These are phyloP conservation scores for Gossypium trilobum DNA, from an alignment of 441 rosid genomes.

Conservation along the genomic window DNA sequence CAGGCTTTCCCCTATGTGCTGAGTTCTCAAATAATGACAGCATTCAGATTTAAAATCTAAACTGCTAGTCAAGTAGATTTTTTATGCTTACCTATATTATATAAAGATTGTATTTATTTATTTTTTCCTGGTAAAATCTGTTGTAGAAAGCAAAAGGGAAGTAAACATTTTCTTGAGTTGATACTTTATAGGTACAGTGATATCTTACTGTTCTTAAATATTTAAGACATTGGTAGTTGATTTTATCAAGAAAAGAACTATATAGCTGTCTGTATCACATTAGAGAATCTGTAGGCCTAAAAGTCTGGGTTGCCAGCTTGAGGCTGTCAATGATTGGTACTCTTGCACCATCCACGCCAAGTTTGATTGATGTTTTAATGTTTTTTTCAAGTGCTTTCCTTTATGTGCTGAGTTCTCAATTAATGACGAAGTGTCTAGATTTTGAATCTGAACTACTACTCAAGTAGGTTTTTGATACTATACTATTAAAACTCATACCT, in stretches of 20 bases:
- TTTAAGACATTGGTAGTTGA: neutral
- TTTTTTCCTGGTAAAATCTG: too few species aligned
- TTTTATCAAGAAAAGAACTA: neutral
- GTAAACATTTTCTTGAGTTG: too few species aligned
- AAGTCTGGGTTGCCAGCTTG: neutral
- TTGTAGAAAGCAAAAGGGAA: too few species aligned
- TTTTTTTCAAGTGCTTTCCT: neutral
- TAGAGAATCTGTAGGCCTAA: neutral
- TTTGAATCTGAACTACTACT: neutral
- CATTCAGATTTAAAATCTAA: neutral
- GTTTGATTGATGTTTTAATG: neutral
- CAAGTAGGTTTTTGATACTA: neutral
- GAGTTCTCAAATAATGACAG: neutral
- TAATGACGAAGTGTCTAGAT: neutral
- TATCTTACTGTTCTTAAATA: neutral
- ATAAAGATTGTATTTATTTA: too few species aligned
- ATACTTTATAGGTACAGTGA: neutral
- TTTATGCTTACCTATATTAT: neutral
- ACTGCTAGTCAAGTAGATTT: slow-evolving; percentile 1
- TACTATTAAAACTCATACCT: neutral
- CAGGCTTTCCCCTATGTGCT: neutral
- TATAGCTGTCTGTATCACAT: neutral
- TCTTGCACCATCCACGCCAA: neutral
- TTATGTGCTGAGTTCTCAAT: neutral
- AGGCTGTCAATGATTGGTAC: neutral